Evolutionary conservation across 306 rosid genomes (phyloP).

Genomic region (Vachellia pachyceras): DNA sequence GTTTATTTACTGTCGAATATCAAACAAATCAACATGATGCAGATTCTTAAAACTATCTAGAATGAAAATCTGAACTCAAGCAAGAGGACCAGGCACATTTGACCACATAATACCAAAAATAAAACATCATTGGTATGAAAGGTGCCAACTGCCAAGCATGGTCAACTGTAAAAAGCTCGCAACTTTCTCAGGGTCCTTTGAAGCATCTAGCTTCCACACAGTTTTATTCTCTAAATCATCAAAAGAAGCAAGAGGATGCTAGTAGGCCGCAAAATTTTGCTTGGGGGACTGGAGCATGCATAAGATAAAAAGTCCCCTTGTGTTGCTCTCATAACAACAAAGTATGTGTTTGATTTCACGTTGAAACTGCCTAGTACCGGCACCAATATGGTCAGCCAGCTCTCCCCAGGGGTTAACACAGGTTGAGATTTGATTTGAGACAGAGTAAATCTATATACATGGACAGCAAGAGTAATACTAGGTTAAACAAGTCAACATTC

Average conservation of each 20-base stretch:
- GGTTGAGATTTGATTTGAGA: neutral
- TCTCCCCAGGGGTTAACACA: neutral
- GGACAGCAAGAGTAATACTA: neutral
- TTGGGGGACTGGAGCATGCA: neutral
- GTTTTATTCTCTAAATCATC: neutral
- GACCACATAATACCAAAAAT: neutral
- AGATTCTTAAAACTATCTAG: neutral
- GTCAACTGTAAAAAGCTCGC: neutral
- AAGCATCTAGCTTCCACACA: neutral
- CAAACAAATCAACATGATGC: neutral
- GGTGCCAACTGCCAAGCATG: neutral
- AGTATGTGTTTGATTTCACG: neutral
- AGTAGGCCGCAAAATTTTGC: neutral
- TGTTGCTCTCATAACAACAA: neutral
- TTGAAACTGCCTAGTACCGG: neutral
- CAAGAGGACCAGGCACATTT: neutral
- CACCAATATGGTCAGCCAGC: neutral
- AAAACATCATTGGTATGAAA: neutral
- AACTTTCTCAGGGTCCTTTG: neutral
- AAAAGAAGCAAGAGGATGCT: neutral
- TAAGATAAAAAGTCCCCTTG: neutral
- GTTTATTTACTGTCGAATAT: neutral
- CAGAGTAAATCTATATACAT: neutral
- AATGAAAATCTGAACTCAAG: neutral
- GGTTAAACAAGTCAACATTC: neutral